Percentiles rank a stretch among this genome's conserved stretches.
phyloP scores from a whole-genome alignment of 2,329 filamentous ascomycete species.

The Grosmannia serpens region DNA sequence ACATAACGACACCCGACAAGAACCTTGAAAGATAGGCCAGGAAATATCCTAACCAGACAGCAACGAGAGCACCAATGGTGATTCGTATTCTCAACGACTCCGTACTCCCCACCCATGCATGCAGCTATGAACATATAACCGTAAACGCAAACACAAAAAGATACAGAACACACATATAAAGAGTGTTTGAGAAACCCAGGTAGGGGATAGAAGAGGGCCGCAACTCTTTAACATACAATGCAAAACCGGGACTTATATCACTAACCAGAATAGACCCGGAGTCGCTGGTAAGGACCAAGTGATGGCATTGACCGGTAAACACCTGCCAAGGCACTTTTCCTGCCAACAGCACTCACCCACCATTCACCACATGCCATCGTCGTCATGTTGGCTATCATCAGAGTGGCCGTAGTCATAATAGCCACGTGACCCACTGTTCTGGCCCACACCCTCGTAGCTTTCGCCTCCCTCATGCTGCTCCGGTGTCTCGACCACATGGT shows the following conservation, averaged over 20 bases:
- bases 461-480: neutral
- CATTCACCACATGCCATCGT: constrained; percentile 17
- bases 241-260: neutral
- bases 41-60: too few relatives aligned
- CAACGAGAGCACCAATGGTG: neutral
- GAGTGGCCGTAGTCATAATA: constrained; percentile 16
- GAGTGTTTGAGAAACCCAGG: neutral
- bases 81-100: neutral
- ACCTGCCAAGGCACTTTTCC: neutral
- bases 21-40: neutral
- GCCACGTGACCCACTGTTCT: constrained; percentile 3
- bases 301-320: neutral
- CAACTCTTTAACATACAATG: neutral
- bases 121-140: neutral
- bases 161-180: neutral
- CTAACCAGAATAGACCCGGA: neutral
- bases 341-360: neutral
- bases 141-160: neutral
- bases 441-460: neutral
- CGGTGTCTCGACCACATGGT: neutral
- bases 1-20: neutral
- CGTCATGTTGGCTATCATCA: constrained; percentile 10
- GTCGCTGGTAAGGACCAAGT: neutral
- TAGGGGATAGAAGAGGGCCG: neutral
- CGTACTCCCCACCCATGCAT: constrained; percentile 3